phyloP scores from a whole-genome alignment of 73 alveolate species.

The Paramecium bursaria region DNA sequence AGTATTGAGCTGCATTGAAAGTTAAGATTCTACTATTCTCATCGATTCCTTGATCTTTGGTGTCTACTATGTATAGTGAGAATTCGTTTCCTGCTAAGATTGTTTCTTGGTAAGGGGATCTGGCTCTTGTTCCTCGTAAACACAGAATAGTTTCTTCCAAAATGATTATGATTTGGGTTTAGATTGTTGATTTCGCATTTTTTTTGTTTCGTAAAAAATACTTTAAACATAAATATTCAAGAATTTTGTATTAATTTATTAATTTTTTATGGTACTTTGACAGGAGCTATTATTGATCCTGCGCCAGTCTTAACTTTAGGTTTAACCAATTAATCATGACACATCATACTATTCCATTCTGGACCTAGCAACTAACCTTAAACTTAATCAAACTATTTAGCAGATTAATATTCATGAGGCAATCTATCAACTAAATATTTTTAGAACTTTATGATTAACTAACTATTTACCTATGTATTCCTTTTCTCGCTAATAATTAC shows the following conservation, averaged over 20 bases:
- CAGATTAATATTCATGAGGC: slow-evolving; percentile 17
- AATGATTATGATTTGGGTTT: too few species aligned
- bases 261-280: slow-evolving; percentile 38
- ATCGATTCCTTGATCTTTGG: too few species aligned
- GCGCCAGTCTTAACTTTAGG: slow-evolving; percentile 41
- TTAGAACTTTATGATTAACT: neutral
- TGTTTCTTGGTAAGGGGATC: neutral
- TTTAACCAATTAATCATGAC: slow-evolving; percentile 24
- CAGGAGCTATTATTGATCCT: slow-evolving; percentile 45
- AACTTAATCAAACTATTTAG: slow-evolving; percentile 30
- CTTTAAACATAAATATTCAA: neutral
- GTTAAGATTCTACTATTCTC: too few species aligned
- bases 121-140: neutral
- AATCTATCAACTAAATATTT: slow-evolving; percentile 27
- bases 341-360: slow-evolving; percentile 54
- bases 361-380: slow-evolving; percentile 16
- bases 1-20: too few species aligned
- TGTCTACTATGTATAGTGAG: too few species aligned
- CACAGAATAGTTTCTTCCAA: neutral
- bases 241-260: neutral
- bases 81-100: neutral
- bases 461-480: neutral
- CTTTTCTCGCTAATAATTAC: slow-evolving; percentile 57
- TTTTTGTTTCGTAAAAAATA: too few species aligned
- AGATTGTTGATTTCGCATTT: neutral